phyloP scores from a whole-genome alignment of 306 rosid genomes.

The Canavalia ensiformis region DNA sequence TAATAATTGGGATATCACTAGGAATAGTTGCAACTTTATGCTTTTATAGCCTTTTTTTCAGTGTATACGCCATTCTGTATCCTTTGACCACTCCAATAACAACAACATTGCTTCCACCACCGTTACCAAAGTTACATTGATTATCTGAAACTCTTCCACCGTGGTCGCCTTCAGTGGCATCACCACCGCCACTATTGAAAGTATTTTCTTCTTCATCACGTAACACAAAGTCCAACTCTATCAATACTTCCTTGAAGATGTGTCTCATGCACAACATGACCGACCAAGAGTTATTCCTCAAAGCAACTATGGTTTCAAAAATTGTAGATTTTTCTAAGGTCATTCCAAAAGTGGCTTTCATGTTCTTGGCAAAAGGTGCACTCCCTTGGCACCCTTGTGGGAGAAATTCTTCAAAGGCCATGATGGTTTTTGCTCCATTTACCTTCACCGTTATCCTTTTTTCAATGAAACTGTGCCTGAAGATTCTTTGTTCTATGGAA shows the following conservation, averaged over 20 bases:
- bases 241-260: slow-evolving; percentile 5
- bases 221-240: not conserved
- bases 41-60: slow-evolving; percentile 50
- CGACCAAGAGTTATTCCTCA: slow-evolving; percentile 65
- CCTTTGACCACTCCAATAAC: not conserved
- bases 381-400: slow-evolving; percentile 67
- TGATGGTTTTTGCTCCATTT: slow-evolving; percentile 59
- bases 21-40: slow-evolving; percentile 54
- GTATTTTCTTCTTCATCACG: not conserved
- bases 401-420: slow-evolving; percentile 66
- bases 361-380: slow-evolving; percentile 68
- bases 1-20: slow-evolving; percentile 55
- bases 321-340: not conserved
- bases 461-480: slow-evolving; percentile 52
- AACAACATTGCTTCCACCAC: not conserved
- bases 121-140: not conserved
- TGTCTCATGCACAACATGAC: slow-evolving; percentile 62
- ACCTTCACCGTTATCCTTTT: slow-evolving; percentile 67
- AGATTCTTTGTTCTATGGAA: slow-evolving; percentile 66
- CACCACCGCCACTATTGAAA: not conserved
- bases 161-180: not conserved
- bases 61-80: slow-evolving; percentile 25
- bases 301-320: slow-evolving; percentile 53
- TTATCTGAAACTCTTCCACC: too few species aligned
- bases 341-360: slow-evolving; percentile 68